These are phyloP conservation scores for Sclerotinia borealis DNA, from an alignment of 2,329 filamentous ascomycete species.

Conservation along the genomic window DNA sequence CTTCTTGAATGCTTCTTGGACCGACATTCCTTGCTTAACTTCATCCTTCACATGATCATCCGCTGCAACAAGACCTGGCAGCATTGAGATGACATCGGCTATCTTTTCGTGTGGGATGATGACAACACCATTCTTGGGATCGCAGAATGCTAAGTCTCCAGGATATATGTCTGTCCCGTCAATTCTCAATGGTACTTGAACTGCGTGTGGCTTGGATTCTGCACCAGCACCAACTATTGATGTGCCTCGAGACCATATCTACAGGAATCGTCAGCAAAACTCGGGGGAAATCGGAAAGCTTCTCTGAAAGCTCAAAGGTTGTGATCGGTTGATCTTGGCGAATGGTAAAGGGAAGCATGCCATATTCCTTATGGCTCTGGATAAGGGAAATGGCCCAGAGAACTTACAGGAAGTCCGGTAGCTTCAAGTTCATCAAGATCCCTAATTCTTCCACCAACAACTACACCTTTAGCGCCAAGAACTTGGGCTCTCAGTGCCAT, in stretches of 20 bases:
- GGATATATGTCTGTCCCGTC: conserved; percentile 39
- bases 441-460: conserved; percentile 63
- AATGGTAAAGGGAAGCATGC: background rate
- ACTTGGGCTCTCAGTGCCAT: conserved; percentile 65
- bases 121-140: conserved; percentile 63
- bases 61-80: conserved; percentile 34
- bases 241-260: conserved; percentile 51
- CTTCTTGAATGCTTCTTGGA: conserved; percentile 59
- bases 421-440: conserved; percentile 56
- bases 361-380: background rate
- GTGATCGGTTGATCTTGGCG: background rate
- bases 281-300: background rate
- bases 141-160: conserved; percentile 66
- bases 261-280: conserved; percentile 8
- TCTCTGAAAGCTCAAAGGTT: background rate
- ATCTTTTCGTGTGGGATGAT: conserved; percentile 58
- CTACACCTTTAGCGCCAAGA: conserved; percentile 51
- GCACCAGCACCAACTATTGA: conserved; percentile 53
- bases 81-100: conserved; percentile 52
- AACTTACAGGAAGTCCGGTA: conserved; percentile 50
- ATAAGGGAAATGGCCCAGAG: background rate
- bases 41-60: conserved; percentile 59
- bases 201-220: conserved; percentile 50
- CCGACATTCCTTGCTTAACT: conserved; percentile 54
- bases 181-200: conserved; percentile 41